Percentiles rank a stretch among this genome's conserved stretches.
Evolutionary conservation across 306 rosid genomes (phyloP).

Genomic region (Corylus heterophylla): DNA sequence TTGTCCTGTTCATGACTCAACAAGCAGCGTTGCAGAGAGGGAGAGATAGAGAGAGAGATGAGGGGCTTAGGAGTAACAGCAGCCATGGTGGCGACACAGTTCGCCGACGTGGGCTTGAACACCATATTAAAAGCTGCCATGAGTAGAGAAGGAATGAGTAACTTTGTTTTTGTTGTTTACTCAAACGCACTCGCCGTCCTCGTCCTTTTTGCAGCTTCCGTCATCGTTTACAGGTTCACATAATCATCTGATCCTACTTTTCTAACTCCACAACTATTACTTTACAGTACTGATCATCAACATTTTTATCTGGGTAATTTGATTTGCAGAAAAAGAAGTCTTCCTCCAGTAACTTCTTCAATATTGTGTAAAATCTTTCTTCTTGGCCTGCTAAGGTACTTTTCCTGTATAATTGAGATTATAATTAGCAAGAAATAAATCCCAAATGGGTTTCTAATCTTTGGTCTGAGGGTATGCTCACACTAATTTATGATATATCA

Average conservation of each 20-base stretch:
- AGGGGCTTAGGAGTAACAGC: constrained; percentile 22
- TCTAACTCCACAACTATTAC: neutral
- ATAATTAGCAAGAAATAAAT: too few species aligned
- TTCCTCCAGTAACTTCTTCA: constrained; percentile 25
- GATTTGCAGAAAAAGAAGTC: constrained; percentile 32
- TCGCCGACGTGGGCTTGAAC: constrained; percentile 35
- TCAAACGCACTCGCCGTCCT: constrained; percentile 39
- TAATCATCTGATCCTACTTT: neutral
- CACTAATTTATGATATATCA: neutral
- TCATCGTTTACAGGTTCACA: constrained; percentile 35
- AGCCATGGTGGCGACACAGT: constrained; percentile 36
- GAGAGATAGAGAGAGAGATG: constrained; percentile 13
- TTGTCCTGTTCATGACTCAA: too few species aligned
- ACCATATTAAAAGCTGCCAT: constrained; percentile 38
- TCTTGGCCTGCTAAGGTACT: constrained; percentile 32
- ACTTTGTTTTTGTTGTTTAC: constrained; percentile 34
- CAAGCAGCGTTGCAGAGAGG: neutral
- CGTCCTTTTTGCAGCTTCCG: constrained; percentile 35
- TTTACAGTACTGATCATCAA: neutral
- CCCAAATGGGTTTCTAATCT: neutral
- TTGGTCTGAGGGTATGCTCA: too few species aligned
- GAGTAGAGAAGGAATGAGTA: constrained; percentile 33
- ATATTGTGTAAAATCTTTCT: constrained; percentile 31
- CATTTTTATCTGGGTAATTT: neutral
- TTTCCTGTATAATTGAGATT: neutral